These are phyloP conservation scores for Neurospora pannonica DNA, from an alignment of 495 filamentous ascomycete species.

Conservation along the genomic window DNA sequence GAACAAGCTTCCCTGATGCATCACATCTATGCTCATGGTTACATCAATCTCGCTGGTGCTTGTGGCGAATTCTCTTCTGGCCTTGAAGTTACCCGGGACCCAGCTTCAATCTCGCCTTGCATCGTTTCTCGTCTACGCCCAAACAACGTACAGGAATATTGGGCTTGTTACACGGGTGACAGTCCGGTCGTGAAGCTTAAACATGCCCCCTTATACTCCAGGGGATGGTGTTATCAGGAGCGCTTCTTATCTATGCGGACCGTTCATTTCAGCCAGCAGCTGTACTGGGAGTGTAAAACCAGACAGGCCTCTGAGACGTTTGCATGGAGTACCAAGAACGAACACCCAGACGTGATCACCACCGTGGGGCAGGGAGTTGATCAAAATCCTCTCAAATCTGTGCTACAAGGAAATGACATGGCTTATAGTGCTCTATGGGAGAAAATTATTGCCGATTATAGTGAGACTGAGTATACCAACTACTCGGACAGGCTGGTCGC, in stretches of 20 bases:
- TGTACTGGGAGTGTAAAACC: background rate
- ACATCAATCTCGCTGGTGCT: background rate
- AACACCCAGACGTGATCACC: background rate
- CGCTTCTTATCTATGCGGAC: background rate
- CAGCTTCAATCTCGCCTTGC: background rate
- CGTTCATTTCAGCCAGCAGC: background rate
- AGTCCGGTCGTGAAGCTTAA: background rate
- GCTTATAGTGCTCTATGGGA: background rate
- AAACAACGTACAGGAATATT: background rate
- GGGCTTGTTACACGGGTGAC: background rate
- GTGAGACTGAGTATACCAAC: background rate
- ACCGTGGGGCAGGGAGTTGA: background rate
- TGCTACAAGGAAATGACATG: background rate
- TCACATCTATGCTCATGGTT: background rate
- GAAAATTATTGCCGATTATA: background rate
- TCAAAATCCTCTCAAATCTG: background rate
- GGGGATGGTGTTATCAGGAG: background rate
- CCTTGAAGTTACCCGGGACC: background rate
- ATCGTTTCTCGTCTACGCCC: background rate
- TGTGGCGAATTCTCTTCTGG: background rate
- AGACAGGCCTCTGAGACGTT: background rate
- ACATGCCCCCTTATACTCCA: background rate
- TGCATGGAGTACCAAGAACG: background rate
- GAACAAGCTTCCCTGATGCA: background rate
- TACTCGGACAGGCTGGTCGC: background rate